Percentiles rank a stretch among this genome's conserved stretches.
Evolutionary conservation across 306 rosid genomes (phyloP).

Genomic region (Coriaria nepalensis): DNA sequence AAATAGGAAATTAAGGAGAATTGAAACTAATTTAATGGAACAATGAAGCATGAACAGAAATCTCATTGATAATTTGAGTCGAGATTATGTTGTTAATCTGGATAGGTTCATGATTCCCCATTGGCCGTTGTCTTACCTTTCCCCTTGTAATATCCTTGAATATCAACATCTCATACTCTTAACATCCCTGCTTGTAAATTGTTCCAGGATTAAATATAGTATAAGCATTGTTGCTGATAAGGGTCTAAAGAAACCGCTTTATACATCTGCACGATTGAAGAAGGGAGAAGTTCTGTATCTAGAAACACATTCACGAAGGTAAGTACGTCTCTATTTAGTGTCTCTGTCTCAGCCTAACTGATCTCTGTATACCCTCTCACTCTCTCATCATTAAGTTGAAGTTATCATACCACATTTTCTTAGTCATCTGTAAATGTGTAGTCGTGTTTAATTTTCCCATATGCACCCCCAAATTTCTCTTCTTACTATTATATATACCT

Average conservation of each 20-base stretch:
- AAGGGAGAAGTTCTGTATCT: conserved; percentile 92
- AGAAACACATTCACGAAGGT: conserved; percentile 85
- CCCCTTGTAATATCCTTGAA: neutral
- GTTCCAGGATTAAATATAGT: conserved; percentile 82
- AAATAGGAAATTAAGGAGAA: no score
- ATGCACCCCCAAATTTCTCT: no score
- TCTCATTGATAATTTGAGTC: no score
- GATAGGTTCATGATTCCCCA: neutral
- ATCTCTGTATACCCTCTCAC: conserved; percentile 5
- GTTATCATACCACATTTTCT: neutral
- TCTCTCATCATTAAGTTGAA: neutral
- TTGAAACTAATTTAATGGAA: no score
- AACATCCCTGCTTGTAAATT: conserved; percentile 3
- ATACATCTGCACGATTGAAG: conserved; percentile 86
- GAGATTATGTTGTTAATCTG: no score
- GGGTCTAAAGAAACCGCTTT: conserved; percentile 80
- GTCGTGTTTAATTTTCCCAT: no score
- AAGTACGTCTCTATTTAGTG: conserved; percentile 11
- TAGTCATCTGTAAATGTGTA: neutral
- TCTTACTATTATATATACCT: neutral
- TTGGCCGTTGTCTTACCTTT: no score
- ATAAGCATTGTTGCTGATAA: conserved; percentile 97
- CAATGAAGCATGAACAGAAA: no score
- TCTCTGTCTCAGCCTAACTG: conserved; percentile 9
- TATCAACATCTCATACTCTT: neutral